Conservation (phyloP, 2,329 filamentous ascomycete species). For the Penicillium janthinellum region DNA sequence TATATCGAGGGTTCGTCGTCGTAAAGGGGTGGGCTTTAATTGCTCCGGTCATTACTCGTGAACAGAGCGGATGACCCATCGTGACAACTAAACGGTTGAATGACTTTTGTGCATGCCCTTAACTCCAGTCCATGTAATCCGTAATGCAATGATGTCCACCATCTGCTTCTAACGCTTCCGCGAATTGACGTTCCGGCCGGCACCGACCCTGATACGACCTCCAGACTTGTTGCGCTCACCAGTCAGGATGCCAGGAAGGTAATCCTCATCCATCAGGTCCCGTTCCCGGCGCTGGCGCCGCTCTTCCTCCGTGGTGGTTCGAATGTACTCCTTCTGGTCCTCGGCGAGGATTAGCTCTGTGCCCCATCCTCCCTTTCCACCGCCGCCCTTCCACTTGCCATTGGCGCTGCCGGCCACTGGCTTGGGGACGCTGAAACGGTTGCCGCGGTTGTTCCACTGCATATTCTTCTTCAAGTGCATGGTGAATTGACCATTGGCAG, state of each 20-base stretch:
- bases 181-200: conserved; percentile 83
- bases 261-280: conserved; percentile 95
- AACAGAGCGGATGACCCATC: conserved; percentile 12
- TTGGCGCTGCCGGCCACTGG: conserved; percentile 78
- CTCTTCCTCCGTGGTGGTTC: conserved; percentile 64
- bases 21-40: conserved; percentile 13
- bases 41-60: conserved; percentile 19
- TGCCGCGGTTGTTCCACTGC: conserved; percentile 92
- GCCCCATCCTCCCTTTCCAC: conserved; percentile 87
- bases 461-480: conserved; percentile 92
- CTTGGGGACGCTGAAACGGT: conserved; percentile 91
- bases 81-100: conserved; percentile 14
- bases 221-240: conserved; percentile 69
- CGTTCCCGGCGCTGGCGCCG: conserved; percentile 63
- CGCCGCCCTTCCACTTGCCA: conserved; percentile 68
- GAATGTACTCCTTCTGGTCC: conserved; percentile 90
- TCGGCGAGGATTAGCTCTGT: conserved; percentile 80
- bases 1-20: conserved; percentile 28
- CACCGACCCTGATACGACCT: conserved; percentile 76
- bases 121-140: conserved; percentile 28
- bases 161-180: conserved; percentile 52
- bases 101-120: conserved; percentile 24
- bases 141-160: conserved; percentile 25
- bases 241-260: conserved; percentile 79
- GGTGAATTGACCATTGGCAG: conserved; percentile 75